Evolutionary conservation across 192 early-diverging fungal species (phyloP), one percentile per base, ranked within the genome.

Genomic region (Backusella psychrophila): DNA sequence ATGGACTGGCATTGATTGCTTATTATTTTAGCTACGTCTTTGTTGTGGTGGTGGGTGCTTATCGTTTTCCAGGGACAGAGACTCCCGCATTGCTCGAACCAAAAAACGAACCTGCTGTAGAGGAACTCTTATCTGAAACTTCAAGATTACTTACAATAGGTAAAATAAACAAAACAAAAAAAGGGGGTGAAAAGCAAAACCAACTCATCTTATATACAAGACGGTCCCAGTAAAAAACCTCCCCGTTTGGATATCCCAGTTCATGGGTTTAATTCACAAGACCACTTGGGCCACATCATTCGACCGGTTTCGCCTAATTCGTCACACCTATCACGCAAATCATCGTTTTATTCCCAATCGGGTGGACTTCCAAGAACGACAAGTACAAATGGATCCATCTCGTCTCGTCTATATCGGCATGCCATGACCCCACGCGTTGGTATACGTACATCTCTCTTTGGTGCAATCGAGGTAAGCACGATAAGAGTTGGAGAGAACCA

Each of bases 1-100:
- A 91, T 78, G 86, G 87, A 19, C 11, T 86, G 0, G 33, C 75
- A 1, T 75, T 93, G 69, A 81, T 93, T 6, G 46, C 75, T 11
- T 91, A 87, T 65, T 93, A 93, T 69, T 29, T 86, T 14, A 69
- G 81, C 8, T 93, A 93, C 73, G 90, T 92, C 3, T 53, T 77
- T n/a, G 80, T 88, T 33, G 89, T 91, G 3, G 82, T 92, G 1
- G 17, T 79, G 19, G 66, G 73, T 69, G 42, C 72, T 17, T 79
- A 79, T 41, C 41, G 21, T 15, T 66, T 75, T 71, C 70, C 39
- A 71, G 72, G 56, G 19, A 11, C 72, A 35, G 71, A 72, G 19
- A 49, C 46, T 29, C 53, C 46, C n/a, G 34, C 72, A 29, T 63
- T 59, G 3, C 19, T 59, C 11, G 72, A 73, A 63, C 72, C 6